Evolutionary conservation across 192 early-diverging fungal species (phyloP), one percentile per base, ranked within the genome.

Genomic region (Coemansia umbellata): DNA sequence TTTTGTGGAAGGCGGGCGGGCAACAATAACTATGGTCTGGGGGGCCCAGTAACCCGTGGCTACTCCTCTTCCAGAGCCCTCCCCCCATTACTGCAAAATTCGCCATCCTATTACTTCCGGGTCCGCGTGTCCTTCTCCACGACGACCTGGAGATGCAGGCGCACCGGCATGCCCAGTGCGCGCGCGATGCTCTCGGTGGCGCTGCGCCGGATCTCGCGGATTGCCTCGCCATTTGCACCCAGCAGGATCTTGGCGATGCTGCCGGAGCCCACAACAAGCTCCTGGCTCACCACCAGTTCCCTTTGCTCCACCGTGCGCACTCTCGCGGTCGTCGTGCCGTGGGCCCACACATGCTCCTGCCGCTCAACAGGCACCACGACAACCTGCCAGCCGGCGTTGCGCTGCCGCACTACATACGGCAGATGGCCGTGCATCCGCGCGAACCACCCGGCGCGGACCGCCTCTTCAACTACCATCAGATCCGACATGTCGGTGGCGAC

Each of bases 391-490:
- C 53, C 58, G 0, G 55, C 66, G 27, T 69, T 76, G 32, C 62
- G 50, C 54, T 69, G 66, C 15, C 42, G 52, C 15, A 76, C 58
- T 2, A 47, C 44, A 15, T 76, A 76, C 4, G 74, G 74, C 50
- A 69, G 23, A 31, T 66, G 43, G 21, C 74, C 66, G 5, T 8
- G 17, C 35, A 76, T 45, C 2, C 44, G 74, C 17, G 40, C 55
- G 33, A 66, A 76, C 66, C 66, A 76, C 42, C 69, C 62, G 14
- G 62, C 66, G 35, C 74, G 74, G 52, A 76, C 62, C 15, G 65
- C 53, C 50, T 76, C 74, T 41, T 69, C 74, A 18, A 69, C 74
- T 7, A 57, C 66, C 63, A 47, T 47, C 62, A 66, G 39, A 37
- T 60, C 61, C 4, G 74, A 76, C 61, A 69, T 60, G 54, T 76